These are phyloP conservation scores for Chalaropsis thielavioides DNA, from an alignment of 2,329 filamentous ascomycete species.

Conservation along the genomic window DNA sequence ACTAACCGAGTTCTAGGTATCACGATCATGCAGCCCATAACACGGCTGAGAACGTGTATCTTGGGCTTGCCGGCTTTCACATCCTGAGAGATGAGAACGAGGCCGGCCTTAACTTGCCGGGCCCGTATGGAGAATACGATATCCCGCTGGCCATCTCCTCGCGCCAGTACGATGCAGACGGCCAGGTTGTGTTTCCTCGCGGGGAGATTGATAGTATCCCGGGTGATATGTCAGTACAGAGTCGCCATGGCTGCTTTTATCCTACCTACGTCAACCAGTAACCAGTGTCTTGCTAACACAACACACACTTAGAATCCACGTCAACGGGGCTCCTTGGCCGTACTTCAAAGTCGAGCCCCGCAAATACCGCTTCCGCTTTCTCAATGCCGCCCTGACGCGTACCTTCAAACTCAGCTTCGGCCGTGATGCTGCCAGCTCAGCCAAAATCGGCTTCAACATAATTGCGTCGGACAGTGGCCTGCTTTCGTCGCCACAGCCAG, in stretches of 20 bases:
- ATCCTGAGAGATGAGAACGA: constrained; percentile 38
- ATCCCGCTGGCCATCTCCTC: constrained; percentile 36
- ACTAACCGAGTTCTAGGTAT: constrained; percentile 25
- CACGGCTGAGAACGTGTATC: constrained; percentile 41
- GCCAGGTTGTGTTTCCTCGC: constrained; percentile 33
- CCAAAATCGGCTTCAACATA: constrained; percentile 34
- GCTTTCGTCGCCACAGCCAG: constrained; percentile 23
- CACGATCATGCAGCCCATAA: constrained; percentile 33
- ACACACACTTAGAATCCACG: constrained; percentile 10
- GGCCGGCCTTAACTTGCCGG: constrained; percentile 34
- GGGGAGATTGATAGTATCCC: constrained; percentile 35
- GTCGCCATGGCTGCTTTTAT: too few relatives aligned
- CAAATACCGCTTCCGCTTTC: constrained; percentile 43
- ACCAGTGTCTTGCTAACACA: neutral
- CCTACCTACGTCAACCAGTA: too few relatives aligned
- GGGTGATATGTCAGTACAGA: constrained; percentile 32
- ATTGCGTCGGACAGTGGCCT: constrained; percentile 42
- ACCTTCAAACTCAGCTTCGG: constrained; percentile 36
- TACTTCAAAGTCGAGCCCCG: constrained; percentile 43
- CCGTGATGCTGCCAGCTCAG: constrained; percentile 22
- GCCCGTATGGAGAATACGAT: constrained; percentile 36
- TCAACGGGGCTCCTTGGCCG: constrained; percentile 44
- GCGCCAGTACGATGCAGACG: constrained; percentile 38
- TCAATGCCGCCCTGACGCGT: constrained; percentile 35
- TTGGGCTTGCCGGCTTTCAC: constrained; percentile 42